Evolutionary conservation across 768 basidiomycete species (phyloP).

Genomic region (Punctularia strigosozonata): DNA sequence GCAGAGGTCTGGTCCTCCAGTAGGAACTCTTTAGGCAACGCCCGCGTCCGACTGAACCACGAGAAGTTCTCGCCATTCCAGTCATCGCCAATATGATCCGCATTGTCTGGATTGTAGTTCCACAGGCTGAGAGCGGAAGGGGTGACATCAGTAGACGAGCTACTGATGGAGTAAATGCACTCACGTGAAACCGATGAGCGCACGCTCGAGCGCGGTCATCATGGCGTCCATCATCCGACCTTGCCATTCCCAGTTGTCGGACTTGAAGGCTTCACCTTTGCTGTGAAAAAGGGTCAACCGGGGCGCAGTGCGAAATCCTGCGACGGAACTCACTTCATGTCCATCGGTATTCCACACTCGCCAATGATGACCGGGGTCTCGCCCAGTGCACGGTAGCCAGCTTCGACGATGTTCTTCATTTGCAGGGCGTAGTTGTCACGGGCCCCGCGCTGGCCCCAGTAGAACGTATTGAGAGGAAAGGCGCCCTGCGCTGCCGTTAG

Average conservation of each 20-base stretch:
- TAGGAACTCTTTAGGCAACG: conserved; percentile 41
- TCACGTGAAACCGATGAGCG: conserved; percentile 77
- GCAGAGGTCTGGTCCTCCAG: conserved; percentile 47
- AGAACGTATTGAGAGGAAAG: conserved; percentile 70
- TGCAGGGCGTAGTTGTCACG: conserved; percentile 78
- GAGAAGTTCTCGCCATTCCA: conserved; percentile 99
- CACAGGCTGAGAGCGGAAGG: conserved; percentile 47
- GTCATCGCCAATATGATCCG: conserved; percentile 65
- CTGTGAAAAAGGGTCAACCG: conserved; percentile 23
- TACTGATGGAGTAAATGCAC: conserved; percentile 18
- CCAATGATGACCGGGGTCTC: conserved; percentile 81
- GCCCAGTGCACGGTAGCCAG: conserved; percentile 57
- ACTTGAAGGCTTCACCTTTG: conserved; percentile 55
- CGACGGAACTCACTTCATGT: conserved; percentile 67
- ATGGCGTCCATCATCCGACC: conserved; percentile 90
- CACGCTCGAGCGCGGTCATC: conserved; percentile 68
- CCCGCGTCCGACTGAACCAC: conserved; percentile 68
- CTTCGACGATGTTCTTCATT: conserved; percentile 65
- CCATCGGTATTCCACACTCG: conserved; percentile 94
- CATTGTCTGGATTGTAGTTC: conserved; percentile 90
- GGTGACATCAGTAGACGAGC: conserved; percentile 1
- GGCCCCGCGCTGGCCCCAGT: conserved; percentile 79
- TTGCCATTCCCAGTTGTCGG: conserved; percentile 75
- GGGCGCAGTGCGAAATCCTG: background rate
- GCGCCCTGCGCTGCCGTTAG: conserved; percentile 49